Conservation (phyloP, 2,329 filamentous ascomycete genomes). For the Calonectria multiphialidica region DNA sequence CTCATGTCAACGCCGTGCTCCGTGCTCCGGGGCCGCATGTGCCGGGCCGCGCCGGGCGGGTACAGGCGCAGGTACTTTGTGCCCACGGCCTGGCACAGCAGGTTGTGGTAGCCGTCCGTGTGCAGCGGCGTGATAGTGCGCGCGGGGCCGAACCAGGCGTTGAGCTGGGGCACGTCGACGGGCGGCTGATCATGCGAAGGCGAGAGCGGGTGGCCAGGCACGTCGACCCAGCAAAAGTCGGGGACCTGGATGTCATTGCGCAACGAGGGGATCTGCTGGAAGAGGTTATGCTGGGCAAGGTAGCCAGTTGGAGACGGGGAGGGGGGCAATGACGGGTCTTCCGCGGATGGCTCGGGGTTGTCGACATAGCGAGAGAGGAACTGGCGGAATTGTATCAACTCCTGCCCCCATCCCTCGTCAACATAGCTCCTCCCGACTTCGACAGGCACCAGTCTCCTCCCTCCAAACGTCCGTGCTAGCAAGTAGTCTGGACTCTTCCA, state of each 20-base stretch:
- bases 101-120: constrained; percentile 94
- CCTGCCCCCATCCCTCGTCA: constrained; percentile 86
- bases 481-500: constrained; percentile 85
- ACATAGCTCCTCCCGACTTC: constrained; percentile 91
- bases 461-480: constrained; percentile 78
- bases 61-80: constrained; percentile 94
- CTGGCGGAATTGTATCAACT: constrained; percentile 78
- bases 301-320: constrained; percentile 70
- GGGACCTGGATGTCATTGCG: constrained; percentile 82
- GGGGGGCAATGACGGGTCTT: constrained; percentile 29
- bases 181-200: constrained; percentile 51
- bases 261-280: constrained; percentile 83
- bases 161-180: constrained; percentile 75
- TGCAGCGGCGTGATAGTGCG: constrained; percentile 93
- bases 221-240: constrained; percentile 84
- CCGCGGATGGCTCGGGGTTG: constrained; percentile 21
- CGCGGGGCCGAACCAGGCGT: constrained; percentile 93
- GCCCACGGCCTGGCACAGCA: constrained; percentile 90
- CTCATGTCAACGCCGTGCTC: constrained; percentile 88
- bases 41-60: constrained; percentile 70
- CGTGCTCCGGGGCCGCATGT: constrained; percentile 70
- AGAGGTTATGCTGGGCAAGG: constrained; percentile 91
- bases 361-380: constrained; percentile 76
- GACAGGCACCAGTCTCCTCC: constrained; percentile 84
- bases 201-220: constrained; percentile 66